phyloP scores from a whole-genome alignment of 805 yeast genomes.

The Kodamaea leandrae region DNA sequence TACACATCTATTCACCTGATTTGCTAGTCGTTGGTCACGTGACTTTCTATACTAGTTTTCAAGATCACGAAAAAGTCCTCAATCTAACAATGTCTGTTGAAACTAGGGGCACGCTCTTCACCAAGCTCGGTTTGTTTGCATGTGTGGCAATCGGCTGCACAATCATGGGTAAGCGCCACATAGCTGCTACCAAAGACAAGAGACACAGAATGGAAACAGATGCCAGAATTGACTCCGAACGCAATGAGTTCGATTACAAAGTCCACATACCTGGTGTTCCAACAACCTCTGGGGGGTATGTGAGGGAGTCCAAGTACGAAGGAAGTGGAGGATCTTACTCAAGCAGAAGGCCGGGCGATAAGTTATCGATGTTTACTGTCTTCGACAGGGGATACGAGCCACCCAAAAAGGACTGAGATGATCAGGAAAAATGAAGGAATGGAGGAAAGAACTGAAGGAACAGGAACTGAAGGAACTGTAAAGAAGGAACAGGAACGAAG shows the following conservation, averaged over 20 bases:
- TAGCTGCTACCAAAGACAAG: conserved; percentile 31
- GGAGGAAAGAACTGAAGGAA: neutral
- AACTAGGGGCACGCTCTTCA: conserved; percentile 35
- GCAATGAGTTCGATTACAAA: conserved; percentile 27
- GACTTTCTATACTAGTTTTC: neutral
- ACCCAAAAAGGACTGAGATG: conserved; percentile 11
- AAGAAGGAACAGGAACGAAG: too few relatives aligned
- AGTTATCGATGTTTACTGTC: conserved; percentile 31
- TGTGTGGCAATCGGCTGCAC: conserved; percentile 31
- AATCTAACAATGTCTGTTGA: conserved; percentile 23
- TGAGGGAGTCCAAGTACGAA: conserved; percentile 60
- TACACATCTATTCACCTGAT: too few relatives aligned
- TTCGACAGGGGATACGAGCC: conserved; percentile 18
- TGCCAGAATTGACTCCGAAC: conserved; percentile 30
- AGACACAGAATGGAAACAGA: conserved; percentile 37
- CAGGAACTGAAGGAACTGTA: too few relatives aligned
- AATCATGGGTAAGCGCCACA: conserved; percentile 35
- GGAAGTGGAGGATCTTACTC: conserved; percentile 64
- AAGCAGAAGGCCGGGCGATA: conserved; percentile 59
- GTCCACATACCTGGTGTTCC: conserved; percentile 58
- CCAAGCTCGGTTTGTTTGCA: conserved; percentile 33
- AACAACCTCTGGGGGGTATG: conserved; percentile 22
- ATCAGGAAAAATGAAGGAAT: conserved; percentile 8
- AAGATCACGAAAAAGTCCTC: neutral
- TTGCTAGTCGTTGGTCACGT: too few relatives aligned